These are phyloP conservation scores for Parascedosporium putredinis DNA, from an alignment of 2,329 filamentous ascomycete species.

Conservation along the genomic window DNA sequence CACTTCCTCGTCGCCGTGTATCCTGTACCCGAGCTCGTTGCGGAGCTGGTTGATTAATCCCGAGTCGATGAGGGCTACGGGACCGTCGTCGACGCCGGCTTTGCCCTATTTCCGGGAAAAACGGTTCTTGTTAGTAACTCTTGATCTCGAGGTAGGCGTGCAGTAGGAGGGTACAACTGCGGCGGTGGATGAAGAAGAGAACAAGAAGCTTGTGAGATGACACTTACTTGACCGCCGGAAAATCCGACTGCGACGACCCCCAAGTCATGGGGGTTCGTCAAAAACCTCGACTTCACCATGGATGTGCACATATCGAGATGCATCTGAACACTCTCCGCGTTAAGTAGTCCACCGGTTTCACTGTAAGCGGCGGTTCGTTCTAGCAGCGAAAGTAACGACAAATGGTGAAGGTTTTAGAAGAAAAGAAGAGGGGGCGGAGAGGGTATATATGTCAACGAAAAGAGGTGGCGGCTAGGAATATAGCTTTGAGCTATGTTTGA, in stretches of 20 bases:
- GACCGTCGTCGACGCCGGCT: slow-evolving; percentile 81
- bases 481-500: no score
- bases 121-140: no score
- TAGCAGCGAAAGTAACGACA: background rate
- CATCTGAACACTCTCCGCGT: background rate
- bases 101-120: slow-evolving; percentile 53
- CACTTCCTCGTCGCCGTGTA: slow-evolving; percentile 73
- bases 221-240: slow-evolving; percentile 80
- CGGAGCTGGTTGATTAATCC: slow-evolving; percentile 77
- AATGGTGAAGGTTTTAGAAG: background rate
- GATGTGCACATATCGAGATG: slow-evolving; percentile 35
- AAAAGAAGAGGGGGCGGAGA: background rate
- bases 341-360: no score
- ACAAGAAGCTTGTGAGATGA: slow-evolving; percentile 1
- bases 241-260: slow-evolving; percentile 93
- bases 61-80: slow-evolving; percentile 76
- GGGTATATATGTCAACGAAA: no score
- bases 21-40: slow-evolving; percentile 77
- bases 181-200: no score
- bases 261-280: slow-evolving; percentile 67
- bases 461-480: no score
- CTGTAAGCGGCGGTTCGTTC: no score
- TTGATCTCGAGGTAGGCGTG: no score
- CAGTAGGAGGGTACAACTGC: no score
- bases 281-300: slow-evolving; percentile 59